Evolutionary conservation across 2,329 filamentous ascomycete species (phyloP).

Genomic region (Neoscytalidium dimidiatum): DNA sequence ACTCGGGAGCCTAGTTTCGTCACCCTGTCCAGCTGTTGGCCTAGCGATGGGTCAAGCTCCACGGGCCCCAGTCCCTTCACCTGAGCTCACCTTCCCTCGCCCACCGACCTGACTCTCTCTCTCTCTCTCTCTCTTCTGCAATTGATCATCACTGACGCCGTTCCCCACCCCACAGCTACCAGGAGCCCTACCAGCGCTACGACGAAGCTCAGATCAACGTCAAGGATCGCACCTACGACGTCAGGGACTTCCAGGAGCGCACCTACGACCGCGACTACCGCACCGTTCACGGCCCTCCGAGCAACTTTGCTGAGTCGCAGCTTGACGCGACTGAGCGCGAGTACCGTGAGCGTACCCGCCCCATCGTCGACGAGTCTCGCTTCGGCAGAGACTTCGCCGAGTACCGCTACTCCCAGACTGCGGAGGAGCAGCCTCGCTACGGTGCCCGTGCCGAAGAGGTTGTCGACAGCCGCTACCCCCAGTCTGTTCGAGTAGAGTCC

Average conservation of each 20-base stretch:
- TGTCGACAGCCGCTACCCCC: conserved; percentile 42
- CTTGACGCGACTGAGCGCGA: conserved; percentile 61
- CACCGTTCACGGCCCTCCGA: conserved; percentile 50
- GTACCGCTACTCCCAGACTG: conserved; percentile 15
- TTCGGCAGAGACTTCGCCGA: conserved; percentile 28
- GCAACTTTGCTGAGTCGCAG: conserved; percentile 55
- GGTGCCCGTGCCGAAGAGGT: conserved; percentile 41
- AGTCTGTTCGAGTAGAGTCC: conserved; percentile 53
- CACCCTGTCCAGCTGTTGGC: conserved; percentile 21
- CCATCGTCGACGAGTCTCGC: conserved; percentile 48
- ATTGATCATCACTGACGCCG: conserved; percentile 12
- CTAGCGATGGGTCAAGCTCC: not conserved
- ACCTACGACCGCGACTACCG: conserved; percentile 50
- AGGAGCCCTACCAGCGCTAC: conserved; percentile 58
- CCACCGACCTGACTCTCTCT: not conserved
- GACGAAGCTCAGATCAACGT: conserved; percentile 68
- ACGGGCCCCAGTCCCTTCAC: not conserved
- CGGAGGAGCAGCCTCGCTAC: conserved; percentile 25
- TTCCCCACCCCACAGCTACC: conserved; percentile 52
- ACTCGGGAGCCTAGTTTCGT: conserved; percentile 27
- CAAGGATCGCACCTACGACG: conserved; percentile 48
- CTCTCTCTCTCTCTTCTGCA: too few species aligned
- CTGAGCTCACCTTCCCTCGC: conserved; percentile 11
- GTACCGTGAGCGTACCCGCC: conserved; percentile 64
- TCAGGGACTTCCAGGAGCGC: conserved; percentile 56